Conservation (phyloP, 768 basidiomycete species). For the Pleurotus sapidus region DNA sequence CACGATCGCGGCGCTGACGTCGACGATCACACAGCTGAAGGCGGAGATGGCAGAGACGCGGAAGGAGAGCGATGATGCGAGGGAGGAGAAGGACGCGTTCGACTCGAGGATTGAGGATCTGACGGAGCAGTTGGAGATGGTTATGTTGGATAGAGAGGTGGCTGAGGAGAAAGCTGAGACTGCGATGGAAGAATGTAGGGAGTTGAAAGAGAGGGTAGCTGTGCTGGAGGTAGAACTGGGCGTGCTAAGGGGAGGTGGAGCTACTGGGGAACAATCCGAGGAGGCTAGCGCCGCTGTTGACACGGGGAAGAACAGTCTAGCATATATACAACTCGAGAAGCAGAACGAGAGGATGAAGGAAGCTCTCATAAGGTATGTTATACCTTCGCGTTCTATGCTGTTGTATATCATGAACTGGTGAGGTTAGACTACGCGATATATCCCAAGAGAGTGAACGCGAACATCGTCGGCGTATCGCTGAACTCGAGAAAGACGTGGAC, state of each 20-base stretch:
- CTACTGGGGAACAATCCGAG: slow-evolving; percentile 18
- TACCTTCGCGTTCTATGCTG: neutral
- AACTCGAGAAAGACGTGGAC: slow-evolving; percentile 88
- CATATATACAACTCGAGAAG: slow-evolving; percentile 87
- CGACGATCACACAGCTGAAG: neutral
- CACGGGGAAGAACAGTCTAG: slow-evolving; percentile 54
- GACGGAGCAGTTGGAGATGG: slow-evolving; percentile 92
- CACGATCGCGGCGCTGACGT: slow-evolving; percentile 5
- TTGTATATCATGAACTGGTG: neutral
- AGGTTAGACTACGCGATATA: slow-evolving; percentile 76
- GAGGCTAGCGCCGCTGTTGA: slow-evolving; percentile 20
- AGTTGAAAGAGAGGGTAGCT: slow-evolving; percentile 73
- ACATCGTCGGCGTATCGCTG: slow-evolving; percentile 71
- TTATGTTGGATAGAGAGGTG: slow-evolving; percentile 93
- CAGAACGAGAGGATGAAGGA: slow-evolving; percentile 96
- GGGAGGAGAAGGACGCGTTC: slow-evolving; percentile 3
- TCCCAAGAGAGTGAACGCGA: slow-evolving; percentile 87
- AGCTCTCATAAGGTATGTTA: slow-evolving; percentile 73
- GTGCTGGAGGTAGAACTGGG: slow-evolving; percentile 81
- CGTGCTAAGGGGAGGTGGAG: slow-evolving; percentile 63
- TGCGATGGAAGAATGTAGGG: slow-evolving; percentile 75
- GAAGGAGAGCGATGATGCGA: neutral
- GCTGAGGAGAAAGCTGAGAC: slow-evolving; percentile 91
- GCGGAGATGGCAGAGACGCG: neutral
- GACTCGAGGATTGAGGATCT: slow-evolving; percentile 43